Evolutionary conservation across 2,329 filamentous ascomycete genomes (phyloP), one percentile per base, ranked within the genome.

Genomic region (Alternaria gaisen): DNA sequence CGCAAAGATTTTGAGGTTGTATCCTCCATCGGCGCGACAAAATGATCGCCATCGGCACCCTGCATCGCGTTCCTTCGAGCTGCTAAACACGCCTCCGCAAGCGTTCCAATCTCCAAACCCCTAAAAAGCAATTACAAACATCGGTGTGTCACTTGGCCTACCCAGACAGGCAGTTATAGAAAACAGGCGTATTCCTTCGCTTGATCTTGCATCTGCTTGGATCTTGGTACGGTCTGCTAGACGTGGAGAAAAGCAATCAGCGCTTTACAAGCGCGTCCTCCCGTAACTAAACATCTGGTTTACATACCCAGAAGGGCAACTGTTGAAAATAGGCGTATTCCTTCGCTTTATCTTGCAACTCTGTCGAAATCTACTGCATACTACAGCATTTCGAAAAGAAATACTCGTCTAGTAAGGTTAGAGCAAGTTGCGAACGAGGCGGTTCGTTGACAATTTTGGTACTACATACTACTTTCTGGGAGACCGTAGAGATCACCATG

Each of bases 171-270:
- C 40, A 56, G 24, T 42, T 40, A 51, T 60, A 28, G 46, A 60
- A 60, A 60, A 44, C 55, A 60, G 58, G 58, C 58, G 58, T 47
- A 41, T 53, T 60, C 58, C 46, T 56, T 57, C 58, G 53, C 53
- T 53, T 47, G 22, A 57, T 57, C 41, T 57, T 53, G 53, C 58
- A 51, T 50, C 18, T 59, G 51, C 14, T 53, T 36, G 26, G 32
- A 50, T 50, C 32, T 36, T 14, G 46, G 46, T 50, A 38, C 46
- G 14, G 30, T 53, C 40, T 53, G 24, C 40, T 43, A 53, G 28
- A 28, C 26, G 9, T 18, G 9, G 14, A 44, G 34, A 60, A 60
- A 60, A 60, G 46, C 38, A 60, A 56, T 36, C 34, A 38, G 40
- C 38, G 12, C 18, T 34, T 20, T 8, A 44, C 41, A 53, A 43